phyloP scores from a whole-genome alignment of 129 eudicot genomes.

The Escallonia herrerae region DNA sequence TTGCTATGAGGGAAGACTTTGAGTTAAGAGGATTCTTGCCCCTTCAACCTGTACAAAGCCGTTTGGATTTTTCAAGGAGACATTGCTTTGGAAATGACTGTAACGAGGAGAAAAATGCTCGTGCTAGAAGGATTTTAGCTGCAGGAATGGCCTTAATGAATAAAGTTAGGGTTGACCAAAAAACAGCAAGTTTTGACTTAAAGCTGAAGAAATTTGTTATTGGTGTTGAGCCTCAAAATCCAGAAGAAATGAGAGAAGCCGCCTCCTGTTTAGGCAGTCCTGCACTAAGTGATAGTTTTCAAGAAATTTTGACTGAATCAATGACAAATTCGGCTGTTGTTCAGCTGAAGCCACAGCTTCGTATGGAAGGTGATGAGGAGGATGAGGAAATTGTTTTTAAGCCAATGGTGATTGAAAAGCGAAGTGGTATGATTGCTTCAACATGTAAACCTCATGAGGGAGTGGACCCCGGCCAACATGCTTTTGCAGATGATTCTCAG shows the following conservation, averaged over 20 bases:
- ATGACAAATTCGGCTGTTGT: constrained; percentile 8
- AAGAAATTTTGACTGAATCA: constrained; percentile 11
- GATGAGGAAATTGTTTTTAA: constrained; percentile 62
- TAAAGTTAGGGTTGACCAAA: constrained; percentile 35
- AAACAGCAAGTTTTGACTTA: constrained; percentile 33
- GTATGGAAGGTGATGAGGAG: constrained; percentile 46
- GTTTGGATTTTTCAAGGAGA: constrained; percentile 55
- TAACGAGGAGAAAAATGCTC: constrained; percentile 39
- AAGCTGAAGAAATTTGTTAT: constrained; percentile 35
- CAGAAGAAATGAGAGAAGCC: neutral
- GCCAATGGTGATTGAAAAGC: constrained; percentile 44
- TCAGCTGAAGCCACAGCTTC: constrained; percentile 17
- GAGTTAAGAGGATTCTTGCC: constrained; percentile 62
- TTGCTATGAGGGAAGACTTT: constrained; percentile 65
- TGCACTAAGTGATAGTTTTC: constrained; percentile 14
- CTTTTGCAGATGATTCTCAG: constrained; percentile 13
- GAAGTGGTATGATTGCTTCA: constrained; percentile 17
- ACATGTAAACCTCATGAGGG: constrained; percentile 18
- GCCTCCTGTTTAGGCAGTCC: constrained; percentile 11
- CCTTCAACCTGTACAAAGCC: constrained; percentile 47
- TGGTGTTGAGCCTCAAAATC: constrained; percentile 31
- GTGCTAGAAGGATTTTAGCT: constrained; percentile 44
- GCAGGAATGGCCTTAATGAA: constrained; percentile 48
- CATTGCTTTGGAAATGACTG: constrained; percentile 30
- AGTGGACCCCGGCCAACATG: constrained; percentile 17